Base-by-base conservation (phyloP, 2,329 filamentous ascomycete species). In the Botrytis hyacinthi region DNA sequence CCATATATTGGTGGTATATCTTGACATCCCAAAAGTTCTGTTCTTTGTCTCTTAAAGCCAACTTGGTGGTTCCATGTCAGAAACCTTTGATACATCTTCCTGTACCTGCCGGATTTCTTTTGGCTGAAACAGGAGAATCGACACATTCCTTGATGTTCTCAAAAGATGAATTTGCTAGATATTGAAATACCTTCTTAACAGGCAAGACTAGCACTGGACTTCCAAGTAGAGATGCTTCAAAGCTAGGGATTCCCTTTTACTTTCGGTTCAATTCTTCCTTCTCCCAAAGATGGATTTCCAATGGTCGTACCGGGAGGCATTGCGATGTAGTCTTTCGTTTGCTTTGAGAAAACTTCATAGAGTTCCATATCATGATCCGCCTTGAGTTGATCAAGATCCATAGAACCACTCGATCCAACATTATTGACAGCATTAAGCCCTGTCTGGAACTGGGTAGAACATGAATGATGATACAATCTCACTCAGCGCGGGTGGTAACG, bases 381-480 rank as follows among this genome's bases (percentile, higher is more conserved):
- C 51, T 54, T 26, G 16, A 57, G n/a, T 29, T 32, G 7, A 57
- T 9, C n/a, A 57, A 18, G 35, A n/a, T 10, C 26, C 16, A 51
- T n/a, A 51, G 20, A 51, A 51, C 32, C 63, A 51, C 29, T 51
- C 37, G 44, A 44, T 67, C 7, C 29, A n/a, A 67, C 29, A 46
- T 26, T 5, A 66, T 35, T 37, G 20, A 26, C 14, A 35, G 29
- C 9, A 48, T 37, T 2, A 12, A 35, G 35, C 26, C 8, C 20
- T 48, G 35, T 20, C 63, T 14, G 18, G n/a, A 57, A 57, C 14
- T 8, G 51, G n/a, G 16, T 16, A 57, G 51, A 57, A 18, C 8
- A 51, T 20, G 44, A 46, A 51, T 67, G 44, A 66, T 37, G 63
- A 67, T 67, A 67, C 29, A 37, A 67, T 67, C 44, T 51, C 63